Percentiles rank a stretch among this genome's conserved stretches.
Evolutionary conservation across 2,329 filamentous ascomycete genomes (phyloP).

Genomic region (Coniochaeta ligniaria): DNA sequence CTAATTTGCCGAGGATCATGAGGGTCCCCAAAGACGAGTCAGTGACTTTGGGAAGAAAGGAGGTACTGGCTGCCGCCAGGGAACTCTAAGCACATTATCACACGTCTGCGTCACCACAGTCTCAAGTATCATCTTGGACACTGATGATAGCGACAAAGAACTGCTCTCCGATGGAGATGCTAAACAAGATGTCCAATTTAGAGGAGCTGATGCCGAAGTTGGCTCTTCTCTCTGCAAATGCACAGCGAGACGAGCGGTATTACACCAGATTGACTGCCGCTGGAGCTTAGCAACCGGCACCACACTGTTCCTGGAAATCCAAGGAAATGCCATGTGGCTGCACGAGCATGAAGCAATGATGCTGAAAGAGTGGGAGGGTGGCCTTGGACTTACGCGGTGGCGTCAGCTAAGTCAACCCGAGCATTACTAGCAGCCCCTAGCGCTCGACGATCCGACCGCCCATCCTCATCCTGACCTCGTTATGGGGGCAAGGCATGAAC

Average conservation of each 20-base stretch:
- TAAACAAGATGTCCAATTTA: too few relatives aligned
- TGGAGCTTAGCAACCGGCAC: background rate
- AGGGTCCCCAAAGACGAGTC: background rate
- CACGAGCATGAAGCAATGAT: constrained; percentile 1
- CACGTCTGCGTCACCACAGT: background rate
- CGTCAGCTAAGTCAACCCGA: background rate
- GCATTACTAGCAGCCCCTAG: background rate
- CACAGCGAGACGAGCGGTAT: background rate
- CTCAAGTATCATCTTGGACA: background rate
- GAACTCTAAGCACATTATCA: too few relatives aligned
- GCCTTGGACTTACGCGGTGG: background rate
- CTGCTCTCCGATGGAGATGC: too few relatives aligned
- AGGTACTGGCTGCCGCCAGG: too few relatives aligned
- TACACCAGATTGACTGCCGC: background rate
- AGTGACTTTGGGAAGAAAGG: background rate
- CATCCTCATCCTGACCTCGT: background rate
- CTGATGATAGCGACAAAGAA: background rate
- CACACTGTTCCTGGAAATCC: constrained; percentile 7
- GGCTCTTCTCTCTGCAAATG: background rate
- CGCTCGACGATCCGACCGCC: background rate
- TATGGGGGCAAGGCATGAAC: background rate
- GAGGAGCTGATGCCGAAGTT: background rate
- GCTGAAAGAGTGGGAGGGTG: background rate
- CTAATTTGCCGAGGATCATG: too few relatives aligned
- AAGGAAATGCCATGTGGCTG: constrained; percentile 5